These are phyloP conservation scores for Pichia inconspicua DNA, from an alignment of 1,139 yeast genomes.

Conservation along the genomic window DNA sequence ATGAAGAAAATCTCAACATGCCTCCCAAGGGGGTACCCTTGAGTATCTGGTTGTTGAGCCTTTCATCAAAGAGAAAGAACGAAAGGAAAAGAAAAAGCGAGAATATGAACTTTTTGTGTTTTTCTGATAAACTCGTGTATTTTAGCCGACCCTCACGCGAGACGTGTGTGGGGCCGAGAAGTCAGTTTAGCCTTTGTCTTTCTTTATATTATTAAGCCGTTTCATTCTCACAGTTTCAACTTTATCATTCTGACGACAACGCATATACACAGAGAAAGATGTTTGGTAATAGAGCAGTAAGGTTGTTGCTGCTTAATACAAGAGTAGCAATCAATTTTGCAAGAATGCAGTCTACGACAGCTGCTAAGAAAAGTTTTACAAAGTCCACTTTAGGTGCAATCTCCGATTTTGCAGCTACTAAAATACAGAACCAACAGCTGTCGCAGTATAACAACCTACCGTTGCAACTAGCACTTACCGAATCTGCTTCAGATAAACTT, in stretches of 20 bases:
- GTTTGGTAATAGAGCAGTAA: neutral
- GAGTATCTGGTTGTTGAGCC: neutral
- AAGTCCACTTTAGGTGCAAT: slow-evolving; percentile 8
- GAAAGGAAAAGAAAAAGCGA: neutral
- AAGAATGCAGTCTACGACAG: neutral
- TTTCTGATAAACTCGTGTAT: neutral
- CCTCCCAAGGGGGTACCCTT: neutral
- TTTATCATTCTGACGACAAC: too few species aligned
- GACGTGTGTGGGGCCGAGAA: neutral
- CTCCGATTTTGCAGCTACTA: slow-evolving; percentile 25
- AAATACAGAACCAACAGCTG: slow-evolving; percentile 25
- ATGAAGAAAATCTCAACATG: neutral
- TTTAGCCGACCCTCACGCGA: neutral
- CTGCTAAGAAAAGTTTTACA: slow-evolving; percentile 3
- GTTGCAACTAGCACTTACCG: slow-evolving; percentile 25
- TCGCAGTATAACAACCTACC: slow-evolving; percentile 29
- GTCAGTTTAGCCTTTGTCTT: neutral
- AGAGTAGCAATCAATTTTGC: neutral
- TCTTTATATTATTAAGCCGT: too few species aligned
- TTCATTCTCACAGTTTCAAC: too few species aligned
- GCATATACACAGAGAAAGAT: neutral
- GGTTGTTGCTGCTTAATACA: neutral
- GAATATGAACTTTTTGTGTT: neutral
- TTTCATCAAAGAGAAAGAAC: neutral
- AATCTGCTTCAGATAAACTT: slow-evolving; percentile 32